These are phyloP conservation scores for Hericium rajendrae DNA, from an alignment of 768 basidiomycete genomes.

Conservation along the genomic window DNA sequence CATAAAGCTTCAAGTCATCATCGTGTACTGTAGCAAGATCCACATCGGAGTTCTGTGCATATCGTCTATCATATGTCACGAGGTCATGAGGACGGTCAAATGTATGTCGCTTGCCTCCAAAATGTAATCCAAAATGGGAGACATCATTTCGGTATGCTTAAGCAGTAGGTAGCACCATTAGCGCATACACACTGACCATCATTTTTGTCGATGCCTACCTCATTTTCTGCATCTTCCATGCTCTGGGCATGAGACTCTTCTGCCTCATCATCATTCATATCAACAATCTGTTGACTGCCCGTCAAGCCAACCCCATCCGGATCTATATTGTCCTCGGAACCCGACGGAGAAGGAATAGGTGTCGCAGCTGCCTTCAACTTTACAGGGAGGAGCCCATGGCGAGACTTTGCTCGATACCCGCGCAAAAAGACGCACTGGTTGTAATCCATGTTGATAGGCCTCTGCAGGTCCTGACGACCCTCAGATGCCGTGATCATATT, in stretches of 20 bases:
- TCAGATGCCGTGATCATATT: not conserved
- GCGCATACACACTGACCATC: no score
- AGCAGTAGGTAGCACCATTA: not conserved
- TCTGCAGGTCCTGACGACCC: slow-evolving; percentile 1
- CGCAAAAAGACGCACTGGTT: not conserved
- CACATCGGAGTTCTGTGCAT: slow-evolving; percentile 1
- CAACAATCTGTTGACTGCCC: not conserved
- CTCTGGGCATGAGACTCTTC: not conserved
- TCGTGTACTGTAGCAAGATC: slow-evolving; percentile 13
- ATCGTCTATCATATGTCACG: not conserved
- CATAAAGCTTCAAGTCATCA: slow-evolving; percentile 2
- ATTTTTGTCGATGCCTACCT: not conserved
- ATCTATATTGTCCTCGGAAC: not conserved
- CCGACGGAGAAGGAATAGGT: not conserved
- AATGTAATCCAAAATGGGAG: not conserved
- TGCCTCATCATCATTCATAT: not conserved
- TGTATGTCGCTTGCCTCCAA: slow-evolving; percentile 1
- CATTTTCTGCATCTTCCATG: not conserved
- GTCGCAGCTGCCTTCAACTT: not conserved
- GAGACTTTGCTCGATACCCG: not conserved
- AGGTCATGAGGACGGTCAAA: not conserved
- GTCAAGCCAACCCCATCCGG: not conserved
- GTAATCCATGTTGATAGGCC: not conserved
- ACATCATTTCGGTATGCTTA: not conserved
- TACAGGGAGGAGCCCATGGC: not conserved